phyloP scores from a whole-genome alignment of 2,329 filamentous ascomycete genomes.

The Colletotrichum chrysophilum region DNA sequence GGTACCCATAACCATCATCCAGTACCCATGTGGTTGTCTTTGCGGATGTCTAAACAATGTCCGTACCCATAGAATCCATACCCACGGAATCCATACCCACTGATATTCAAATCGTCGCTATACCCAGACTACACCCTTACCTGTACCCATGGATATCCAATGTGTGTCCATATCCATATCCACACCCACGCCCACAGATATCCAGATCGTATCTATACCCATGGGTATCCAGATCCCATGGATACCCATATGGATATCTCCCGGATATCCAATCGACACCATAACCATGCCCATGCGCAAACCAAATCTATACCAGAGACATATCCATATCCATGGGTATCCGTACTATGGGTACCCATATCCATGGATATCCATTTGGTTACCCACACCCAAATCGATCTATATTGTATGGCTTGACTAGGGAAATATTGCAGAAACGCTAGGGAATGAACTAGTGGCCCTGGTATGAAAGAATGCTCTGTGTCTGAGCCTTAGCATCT shows the following conservation, averaged over 20 bases:
- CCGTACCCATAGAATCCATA: not conserved
- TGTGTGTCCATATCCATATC: not conserved
- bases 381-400: not conserved
- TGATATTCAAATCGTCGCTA: not conserved
- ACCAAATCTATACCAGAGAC: not conserved
- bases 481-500: not conserved
- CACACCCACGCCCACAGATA: not conserved
- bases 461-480: not conserved
- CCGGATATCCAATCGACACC: not conserved
- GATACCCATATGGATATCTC: not conserved
- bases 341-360: not conserved
- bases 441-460: not conserved
- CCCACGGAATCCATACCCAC: not conserved
- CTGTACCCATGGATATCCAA: not conserved
- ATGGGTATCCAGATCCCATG: not conserved
- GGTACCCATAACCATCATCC: not conserved
- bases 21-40: not conserved
- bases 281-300: not conserved
- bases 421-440: not conserved
- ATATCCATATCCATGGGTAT: not conserved
- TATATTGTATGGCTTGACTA: not conserved
- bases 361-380: not conserved
- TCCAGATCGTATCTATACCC: not conserved
- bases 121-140: not conserved
- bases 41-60: not conserved